Evolutionary conservation across 2,329 filamentous ascomycete species (phyloP), one percentile per base, ranked within the genome.

Genomic region (Alternaria novae-zelandiae): DNA sequence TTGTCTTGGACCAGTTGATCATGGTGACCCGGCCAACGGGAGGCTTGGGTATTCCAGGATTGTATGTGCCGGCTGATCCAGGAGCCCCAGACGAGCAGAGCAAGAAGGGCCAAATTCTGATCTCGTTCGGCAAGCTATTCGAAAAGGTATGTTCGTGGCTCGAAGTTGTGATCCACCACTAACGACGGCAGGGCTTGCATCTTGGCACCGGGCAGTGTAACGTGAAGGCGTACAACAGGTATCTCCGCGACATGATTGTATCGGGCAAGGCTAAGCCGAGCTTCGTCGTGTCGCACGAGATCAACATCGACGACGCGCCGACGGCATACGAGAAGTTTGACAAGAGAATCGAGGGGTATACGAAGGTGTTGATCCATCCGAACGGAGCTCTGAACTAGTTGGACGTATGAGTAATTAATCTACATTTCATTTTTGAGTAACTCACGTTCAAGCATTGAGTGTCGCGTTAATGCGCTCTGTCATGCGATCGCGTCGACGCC

Each of bases 91-190:
- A 91, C 64, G 83, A 83, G 57, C 85, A 87, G 46, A 82, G 84
- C 17, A 86, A 83, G n/a, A 88, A 89, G 70, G 89, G 89, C 0
- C 86, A 89, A 82, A 86, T 91, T 57, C 81, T 87, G 64, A 81
- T 90, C 26, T 88, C 85, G 57, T 91, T 91, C 69, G 88, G 89
- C 59, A 91, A 91, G 75, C 80, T 91, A 0, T 91, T 91, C 69
- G 88, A 91, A 69, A 91, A 91, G 83, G 87, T 85, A 75, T 54
- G 70, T 56, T 43, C 30, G 12, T 41, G 17, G 32, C 13, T 15
- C 30, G 17, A 20, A 15, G 2, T 17, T 26, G 28, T 15, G 10
- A 45, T 15, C 17, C 54, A 30, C 45, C 11, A 15, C 59, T 72
- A 21, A 71, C 63, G 6, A 44, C 9, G 1, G 15, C 50, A 88